Percentiles rank a stretch among this genome's conserved stretches.
These are phyloP conservation scores for Ophiocordyceps polyrhachis-furcata DNA, from an alignment of 2,329 filamentous ascomycete genomes.

Conservation along the genomic window DNA sequence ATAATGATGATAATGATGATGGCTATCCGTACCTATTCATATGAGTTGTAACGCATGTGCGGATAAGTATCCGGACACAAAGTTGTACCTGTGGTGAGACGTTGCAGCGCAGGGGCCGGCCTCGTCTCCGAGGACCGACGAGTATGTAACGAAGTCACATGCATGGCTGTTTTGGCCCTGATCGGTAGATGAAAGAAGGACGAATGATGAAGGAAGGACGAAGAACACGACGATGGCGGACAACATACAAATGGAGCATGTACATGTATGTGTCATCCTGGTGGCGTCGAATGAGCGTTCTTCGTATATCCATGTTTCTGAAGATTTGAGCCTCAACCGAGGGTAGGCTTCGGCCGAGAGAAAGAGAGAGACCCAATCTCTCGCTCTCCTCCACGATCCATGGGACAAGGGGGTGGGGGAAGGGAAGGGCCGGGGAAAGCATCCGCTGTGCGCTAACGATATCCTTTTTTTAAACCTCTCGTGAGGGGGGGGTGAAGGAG, in stretches of 20 bases:
- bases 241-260: too few species aligned
- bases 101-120: constrained; percentile 3
- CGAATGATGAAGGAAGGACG: background rate
- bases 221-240: too few species aligned
- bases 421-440: too few species aligned
- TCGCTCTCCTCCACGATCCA: background rate
- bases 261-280: too few species aligned
- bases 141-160: background rate
- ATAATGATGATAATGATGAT: too few species aligned
- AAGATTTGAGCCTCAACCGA: background rate
- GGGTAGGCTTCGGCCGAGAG: background rate
- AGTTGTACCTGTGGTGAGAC: constrained; percentile 1
- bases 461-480: too few species aligned
- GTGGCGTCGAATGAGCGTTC: too few species aligned
- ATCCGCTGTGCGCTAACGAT: too few species aligned
- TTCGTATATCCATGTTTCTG: too few species aligned
- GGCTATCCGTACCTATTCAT: too few species aligned
- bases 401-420: background rate
- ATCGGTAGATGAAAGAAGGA: background rate
- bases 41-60: too few species aligned
- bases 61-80: too few species aligned
- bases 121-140: constrained; percentile 1
- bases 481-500: background rate
- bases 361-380: background rate
- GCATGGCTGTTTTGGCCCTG: background rate